Evolutionary conservation across 805 yeast species (phyloP).

Genomic region (Yamadazyma olivae): DNA sequence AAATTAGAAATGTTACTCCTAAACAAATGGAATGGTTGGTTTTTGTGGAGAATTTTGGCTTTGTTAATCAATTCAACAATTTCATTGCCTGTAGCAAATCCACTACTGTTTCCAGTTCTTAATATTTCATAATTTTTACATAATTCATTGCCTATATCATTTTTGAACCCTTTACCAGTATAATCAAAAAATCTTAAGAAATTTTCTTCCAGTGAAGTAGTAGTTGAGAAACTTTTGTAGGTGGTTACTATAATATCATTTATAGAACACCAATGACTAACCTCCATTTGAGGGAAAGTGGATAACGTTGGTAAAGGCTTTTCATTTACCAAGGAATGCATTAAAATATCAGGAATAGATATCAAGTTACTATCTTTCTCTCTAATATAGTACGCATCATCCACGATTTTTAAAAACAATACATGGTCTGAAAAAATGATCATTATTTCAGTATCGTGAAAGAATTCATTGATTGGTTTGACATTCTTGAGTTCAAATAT

Average conservation of each 20-base stretch:
- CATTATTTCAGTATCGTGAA: constrained; percentile 44
- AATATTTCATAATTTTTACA: constrained; percentile 27
- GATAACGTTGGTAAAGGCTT: constrained; percentile 57
- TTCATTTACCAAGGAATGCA: constrained; percentile 88
- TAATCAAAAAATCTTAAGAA: constrained; percentile 26
- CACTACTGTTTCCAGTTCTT: constrained; percentile 7
- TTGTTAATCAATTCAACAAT: constrained; percentile 60
- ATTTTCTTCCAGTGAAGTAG: constrained; percentile 15
- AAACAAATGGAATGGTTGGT: constrained; percentile 85
- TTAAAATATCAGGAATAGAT: constrained; percentile 71
- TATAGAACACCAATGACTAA: constrained; percentile 64
- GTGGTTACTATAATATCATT: constrained; percentile 52
- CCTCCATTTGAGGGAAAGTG: constrained; percentile 63
- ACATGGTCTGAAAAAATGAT: constrained; percentile 80
- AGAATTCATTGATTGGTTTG: constrained; percentile 14
- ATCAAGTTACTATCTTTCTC: constrained; percentile 36
- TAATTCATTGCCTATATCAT: constrained; percentile 14
- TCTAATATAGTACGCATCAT: constrained; percentile 35
- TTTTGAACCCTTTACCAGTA: constrained; percentile 23
- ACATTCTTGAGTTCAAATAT: constrained; percentile 46
- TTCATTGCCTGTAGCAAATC: constrained; percentile 21
- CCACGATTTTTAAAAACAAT: constrained; percentile 56
- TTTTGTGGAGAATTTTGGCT: constrained; percentile 70
- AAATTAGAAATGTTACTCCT: constrained; percentile 32
- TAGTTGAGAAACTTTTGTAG: constrained; percentile 22